Evolutionary conservation across 805 yeast genomes (phyloP), one percentile per base, ranked within the genome.

Genomic region (Candida morakotiae): DNA sequence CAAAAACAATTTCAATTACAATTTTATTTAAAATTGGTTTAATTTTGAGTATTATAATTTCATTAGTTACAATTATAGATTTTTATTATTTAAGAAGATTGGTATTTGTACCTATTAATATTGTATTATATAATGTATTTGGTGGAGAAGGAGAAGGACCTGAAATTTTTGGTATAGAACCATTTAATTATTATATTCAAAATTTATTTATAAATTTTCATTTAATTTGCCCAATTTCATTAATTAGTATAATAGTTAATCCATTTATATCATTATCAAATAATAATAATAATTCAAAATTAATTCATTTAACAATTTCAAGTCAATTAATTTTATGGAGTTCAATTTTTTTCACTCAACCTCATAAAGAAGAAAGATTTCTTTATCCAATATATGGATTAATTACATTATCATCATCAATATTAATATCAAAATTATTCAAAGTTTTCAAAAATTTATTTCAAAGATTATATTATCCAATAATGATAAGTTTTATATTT

Each of bases 311-410:
- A 10, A 38, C 45, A 10, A 37, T 52, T n/a, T 48, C 52, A 20
- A 39, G 64, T 0, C 89, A 93, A 1, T 48, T 84, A 18, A 34
- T 72, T 2, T 26, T 84, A 0, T 91, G 97, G 97, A 51, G 71
- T 11, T 60, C 56, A 0, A 71, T 87, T 3, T 87, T 91, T 53
- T 67, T 70, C 42, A 42, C 63, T 4, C 96, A 88, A 51, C 93
- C 96, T 3, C 97, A 89, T 56, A 89, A 89, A 56, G 97, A 89
- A 55, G 98, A 91, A 57, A 69, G 97, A 43, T 91, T 91, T 55
- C 56, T 91, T 46, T 91, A 87, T 50, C 95, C 95, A 11, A 70
- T 86, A 0, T 91, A 89, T 54, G 83, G 88, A 9, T 65, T 83
- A 35, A 67, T 91, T 16, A 60, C 77, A 3, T 46, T 85, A 15